These are phyloP conservation scores for Plantago coronopus DNA, from an alignment of 305 asterid genomes.

Conservation along the genomic window DNA sequence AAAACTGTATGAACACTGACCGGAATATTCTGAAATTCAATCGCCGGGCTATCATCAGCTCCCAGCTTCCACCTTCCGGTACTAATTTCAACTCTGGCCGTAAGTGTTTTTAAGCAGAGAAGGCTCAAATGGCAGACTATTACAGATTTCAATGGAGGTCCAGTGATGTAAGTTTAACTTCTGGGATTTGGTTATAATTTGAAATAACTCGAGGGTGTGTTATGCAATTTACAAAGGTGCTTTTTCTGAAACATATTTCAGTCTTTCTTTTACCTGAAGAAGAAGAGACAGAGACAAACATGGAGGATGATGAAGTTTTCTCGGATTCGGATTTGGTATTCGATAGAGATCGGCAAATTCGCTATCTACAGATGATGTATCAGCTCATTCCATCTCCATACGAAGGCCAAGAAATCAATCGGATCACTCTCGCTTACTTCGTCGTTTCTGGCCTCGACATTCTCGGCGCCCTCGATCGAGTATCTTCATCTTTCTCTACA, in stretches of 20 bases:
- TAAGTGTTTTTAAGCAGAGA: no score
- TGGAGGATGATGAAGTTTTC: constrained; percentile 26
- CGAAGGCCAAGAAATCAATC: constrained; percentile 82
- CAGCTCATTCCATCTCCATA: constrained; percentile 62
- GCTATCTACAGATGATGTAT: constrained; percentile 69
- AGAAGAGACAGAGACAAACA: not conserved
- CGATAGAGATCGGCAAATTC: constrained; percentile 73
- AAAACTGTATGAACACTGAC: constrained; percentile 17
- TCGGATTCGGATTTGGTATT: constrained; percentile 41
- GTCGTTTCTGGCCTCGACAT: constrained; percentile 68
- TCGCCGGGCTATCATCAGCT: constrained; percentile 48
- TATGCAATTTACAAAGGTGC: not conserved
- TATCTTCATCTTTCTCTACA: constrained; percentile 21
- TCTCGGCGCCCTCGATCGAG: constrained; percentile 68
- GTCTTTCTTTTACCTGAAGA: not conserved
- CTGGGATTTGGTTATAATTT: no score
- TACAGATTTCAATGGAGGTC: no score
- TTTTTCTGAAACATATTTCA: not conserved
- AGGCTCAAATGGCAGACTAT: no score
- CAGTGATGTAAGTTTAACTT: no score
- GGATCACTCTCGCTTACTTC: constrained; percentile 85
- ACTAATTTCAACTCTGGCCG: no score
- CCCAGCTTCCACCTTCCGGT: no score
- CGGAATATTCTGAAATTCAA: constrained; percentile 31
- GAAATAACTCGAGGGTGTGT: not conserved